Base-by-base conservation (phyloP, 805 yeast genomes). In the Zygosaccharomyces siamensis region DNA sequence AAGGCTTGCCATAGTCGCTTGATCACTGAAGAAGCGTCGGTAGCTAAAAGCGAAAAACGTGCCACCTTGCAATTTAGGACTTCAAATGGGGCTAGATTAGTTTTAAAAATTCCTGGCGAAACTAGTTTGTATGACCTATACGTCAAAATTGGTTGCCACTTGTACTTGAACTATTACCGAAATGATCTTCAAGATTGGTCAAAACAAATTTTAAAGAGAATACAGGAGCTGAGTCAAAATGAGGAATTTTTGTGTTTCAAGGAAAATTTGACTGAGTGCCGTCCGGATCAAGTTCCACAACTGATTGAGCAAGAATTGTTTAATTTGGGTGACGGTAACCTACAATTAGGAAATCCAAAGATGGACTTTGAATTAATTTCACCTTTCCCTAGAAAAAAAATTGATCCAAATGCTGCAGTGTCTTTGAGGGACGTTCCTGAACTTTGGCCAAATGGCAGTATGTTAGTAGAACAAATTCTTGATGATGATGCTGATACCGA, bases 181-280 rank as follows among this genome's bases (percentile, higher is more conserved):
- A 95, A 87, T 58, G 82, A 84, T 56, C 92, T 93, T 0, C 58
- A 72, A 4, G 89, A 81, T 60, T 88, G 90, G 61, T 64, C 82
- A n/a, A 75, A 72, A 2, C 68, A 69, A 2, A 77, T 86, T 11
- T 72, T 70, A 18, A 81, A 79, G 11, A 62, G 56, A 45, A 45
- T 63, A 7, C 36, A 46, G 7, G 48, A 47, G 10, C 35, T 63
- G 11, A 28, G 47, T 1, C 47, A 52, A 10, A 60, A 60, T 45
- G 53, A 50, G 2, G 45, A 45, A 11, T 47, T 49, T 16, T 43
- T 62, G 23, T 59, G 62, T 37, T 63, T 63, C 47, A 55, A 59
- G 32, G 56, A 54, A 31, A 33, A 36, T 2, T 48, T 48, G 2
- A 11, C 51, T 5, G 55, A 53, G 7, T 27, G 46, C 7, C 49